Evolutionary conservation across 2,329 filamentous ascomycete species (phyloP).

Genomic region (Penicillium sp.): DNA sequence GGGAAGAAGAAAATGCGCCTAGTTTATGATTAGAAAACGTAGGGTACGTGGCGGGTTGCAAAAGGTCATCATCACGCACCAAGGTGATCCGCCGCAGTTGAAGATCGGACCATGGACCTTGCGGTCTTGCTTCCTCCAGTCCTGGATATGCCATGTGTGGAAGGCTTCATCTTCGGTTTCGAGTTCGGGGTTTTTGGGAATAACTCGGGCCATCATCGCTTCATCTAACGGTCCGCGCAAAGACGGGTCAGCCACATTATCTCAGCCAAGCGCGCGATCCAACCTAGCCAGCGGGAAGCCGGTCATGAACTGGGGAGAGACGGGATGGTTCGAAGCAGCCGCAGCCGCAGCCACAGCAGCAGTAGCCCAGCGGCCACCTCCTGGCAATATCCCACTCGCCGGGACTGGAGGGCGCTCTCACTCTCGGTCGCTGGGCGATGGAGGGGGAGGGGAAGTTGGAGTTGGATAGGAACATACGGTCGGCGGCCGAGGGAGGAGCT

Average conservation of each 20-base stretch:
- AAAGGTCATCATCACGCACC: slow-evolving; percentile 58
- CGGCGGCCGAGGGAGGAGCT: slow-evolving; percentile 62
- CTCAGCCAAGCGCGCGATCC: no score
- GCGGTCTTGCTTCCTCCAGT: slow-evolving; percentile 76
- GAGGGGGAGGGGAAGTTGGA: slow-evolving; percentile 14
- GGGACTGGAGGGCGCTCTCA: neutral
- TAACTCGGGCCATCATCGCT: slow-evolving; percentile 79
- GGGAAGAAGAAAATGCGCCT: slow-evolving; percentile 96
- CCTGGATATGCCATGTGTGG: slow-evolving; percentile 84
- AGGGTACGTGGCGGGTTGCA: neutral
- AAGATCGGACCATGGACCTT: slow-evolving; percentile 90
- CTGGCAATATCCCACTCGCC: neutral
- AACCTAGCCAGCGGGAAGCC: neutral
- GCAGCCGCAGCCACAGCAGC: no score
- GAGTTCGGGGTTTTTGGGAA: slow-evolving; percentile 77
- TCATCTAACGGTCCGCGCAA: slow-evolving; percentile 62
- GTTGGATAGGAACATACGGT: slow-evolving; percentile 50
- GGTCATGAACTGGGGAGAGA: neutral
- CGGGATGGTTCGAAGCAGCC: neutral
- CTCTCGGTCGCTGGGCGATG: neutral
- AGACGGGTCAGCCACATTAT: slow-evolving; percentile 16
- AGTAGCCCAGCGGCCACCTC: slow-evolving; percentile 3
- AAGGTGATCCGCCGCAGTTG: slow-evolving; percentile 82
- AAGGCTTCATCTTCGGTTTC: slow-evolving; percentile 76
- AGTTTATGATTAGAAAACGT: slow-evolving; percentile 28